phyloP scores from a whole-genome alignment of 2,329 filamentous ascomycete genomes.

The Colletotrichum magnum region DNA sequence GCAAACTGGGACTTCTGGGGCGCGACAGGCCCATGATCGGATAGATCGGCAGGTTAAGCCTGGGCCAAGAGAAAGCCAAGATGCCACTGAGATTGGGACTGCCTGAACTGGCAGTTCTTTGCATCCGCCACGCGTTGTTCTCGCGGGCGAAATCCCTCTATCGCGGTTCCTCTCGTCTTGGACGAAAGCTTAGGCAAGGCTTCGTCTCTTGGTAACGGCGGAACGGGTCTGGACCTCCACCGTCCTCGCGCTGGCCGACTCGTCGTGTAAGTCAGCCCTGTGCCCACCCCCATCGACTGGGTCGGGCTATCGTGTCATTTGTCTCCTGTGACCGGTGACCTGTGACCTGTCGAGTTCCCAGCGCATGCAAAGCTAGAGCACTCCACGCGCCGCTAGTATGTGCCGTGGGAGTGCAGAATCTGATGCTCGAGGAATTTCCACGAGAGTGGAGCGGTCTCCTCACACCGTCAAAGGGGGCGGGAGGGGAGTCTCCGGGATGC shows the following conservation, averaged over 20 bases:
- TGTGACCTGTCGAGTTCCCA: neutral
- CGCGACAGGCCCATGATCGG: conserved; percentile 29
- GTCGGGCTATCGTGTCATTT: neutral
- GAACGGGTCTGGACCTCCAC: neutral
- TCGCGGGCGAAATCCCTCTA: neutral
- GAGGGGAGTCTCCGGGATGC: conserved; percentile 16
- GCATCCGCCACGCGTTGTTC: neutral
- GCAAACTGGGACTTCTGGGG: conserved; percentile 7
- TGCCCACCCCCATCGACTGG: neutral
- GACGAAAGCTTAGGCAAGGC: neutral
- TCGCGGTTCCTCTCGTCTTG: neutral
- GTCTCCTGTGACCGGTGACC: too few relatives aligned
- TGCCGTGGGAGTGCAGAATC: conserved; percentile 18
- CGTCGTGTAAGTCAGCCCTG: conserved; percentile 12
- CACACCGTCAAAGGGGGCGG: neutral
- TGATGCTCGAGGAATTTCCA: conserved; percentile 22
- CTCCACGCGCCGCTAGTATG: conserved; percentile 11
- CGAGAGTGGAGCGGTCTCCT: conserved; percentile 9
- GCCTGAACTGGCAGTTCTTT: conserved; percentile 15
- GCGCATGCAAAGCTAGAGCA: neutral
- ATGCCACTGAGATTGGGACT: conserved; percentile 15
- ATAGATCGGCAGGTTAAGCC: conserved; percentile 36
- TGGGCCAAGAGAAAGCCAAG: conserved; percentile 38
- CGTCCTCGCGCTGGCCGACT: conserved; percentile 7
- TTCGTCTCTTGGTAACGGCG: neutral